phyloP scores from a whole-genome alignment of 306 rosid genomes.

The Astragalus membranaceus region DNA sequence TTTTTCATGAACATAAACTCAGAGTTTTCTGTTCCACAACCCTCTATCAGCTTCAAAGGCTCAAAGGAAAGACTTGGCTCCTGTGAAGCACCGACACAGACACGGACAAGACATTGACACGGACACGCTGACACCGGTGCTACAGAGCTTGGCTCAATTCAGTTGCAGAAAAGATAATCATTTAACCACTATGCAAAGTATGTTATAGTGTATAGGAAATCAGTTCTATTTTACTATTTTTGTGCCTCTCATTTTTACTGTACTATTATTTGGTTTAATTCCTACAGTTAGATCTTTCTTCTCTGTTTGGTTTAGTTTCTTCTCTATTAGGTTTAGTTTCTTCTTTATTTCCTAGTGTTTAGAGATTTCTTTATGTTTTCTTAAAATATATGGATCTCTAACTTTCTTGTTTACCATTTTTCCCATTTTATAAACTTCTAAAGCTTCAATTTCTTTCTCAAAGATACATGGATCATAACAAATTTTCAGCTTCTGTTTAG shows the following conservation, averaged over 20 bases:
- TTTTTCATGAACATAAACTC: slow-evolving; percentile 71
- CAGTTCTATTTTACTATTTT: slow-evolving; percentile 14
- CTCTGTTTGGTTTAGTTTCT: neutral
- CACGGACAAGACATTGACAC: too few relatives aligned
- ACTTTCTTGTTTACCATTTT: neutral
- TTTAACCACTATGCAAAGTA: slow-evolving; percentile 15
- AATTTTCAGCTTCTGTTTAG: neutral
- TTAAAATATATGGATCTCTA: neutral
- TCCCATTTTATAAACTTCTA: neutral
- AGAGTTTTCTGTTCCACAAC: slow-evolving; percentile 44
- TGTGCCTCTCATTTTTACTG: slow-evolving; percentile 20
- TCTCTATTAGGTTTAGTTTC: slow-evolving; percentile 22
- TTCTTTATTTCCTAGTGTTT: slow-evolving; percentile 11
- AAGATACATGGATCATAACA: slow-evolving; percentile 9
- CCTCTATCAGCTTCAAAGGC: slow-evolving; percentile 30
- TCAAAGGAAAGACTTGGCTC: slow-evolving; percentile 43
- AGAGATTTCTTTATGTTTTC: neutral
- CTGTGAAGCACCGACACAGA: too few relatives aligned
- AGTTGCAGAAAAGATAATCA: slow-evolving; percentile 37
- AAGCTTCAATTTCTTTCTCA: neutral
- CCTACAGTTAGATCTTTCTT: neutral
- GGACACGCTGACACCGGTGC: too few relatives aligned
- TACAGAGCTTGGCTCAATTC: slow-evolving; percentile 16
- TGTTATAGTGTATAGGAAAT: slow-evolving; percentile 26
- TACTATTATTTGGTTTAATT: slow-evolving; percentile 15